Base-by-base conservation (phyloP, 1,284 basidiomycete species). In the Naganishia sp. region DNA sequence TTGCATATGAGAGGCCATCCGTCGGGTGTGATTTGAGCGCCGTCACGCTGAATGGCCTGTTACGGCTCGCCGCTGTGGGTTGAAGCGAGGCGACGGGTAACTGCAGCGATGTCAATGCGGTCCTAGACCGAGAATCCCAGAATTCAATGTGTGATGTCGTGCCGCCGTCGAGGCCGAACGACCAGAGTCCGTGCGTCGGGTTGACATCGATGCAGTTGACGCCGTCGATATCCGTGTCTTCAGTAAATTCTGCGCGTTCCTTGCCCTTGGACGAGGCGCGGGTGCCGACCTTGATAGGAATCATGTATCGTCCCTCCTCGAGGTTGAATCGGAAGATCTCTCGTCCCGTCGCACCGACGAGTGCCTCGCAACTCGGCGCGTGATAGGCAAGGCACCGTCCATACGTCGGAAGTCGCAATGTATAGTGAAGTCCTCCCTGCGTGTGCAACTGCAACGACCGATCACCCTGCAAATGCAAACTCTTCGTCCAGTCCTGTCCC, bases 401-500 rank as follows among this genome's bases (percentile, higher is more conserved):
- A 75, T 96, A 96, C 54, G 87, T 88, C 3, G 96, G 96, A 83
- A 99, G 90, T 68, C 96, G 87, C 5, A 94, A 89, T 28, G 90
- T 87, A 74, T 97, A 92, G 77, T 97, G 92, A 69, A 94, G 87
- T 0, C 93, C 93, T 50, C 90, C 87, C 80, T 99, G 96, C 0
- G 92, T 94, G 77, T 99, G 96, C 4, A 99, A 83, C 76, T 94
- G 92, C 60, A 99, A 79, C 6, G 92, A 91, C n/a, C 96, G 88
- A 81, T 99, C 94, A 56, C 89, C 88, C 84, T 99, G 96, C 0
- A 99, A 85, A 76, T 96, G 94, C 67, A 98, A 84, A n/a, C 90
- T 90, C 80, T 99, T 99, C 18, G 95, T 99, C 96, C 96, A 99
- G 82, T 99, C 96, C 76, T 93, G 89, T 0, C 94, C 97, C 11